A percentile compares a stretch with the other conserved stretches of the same genome.
phyloP scores from a whole-genome alignment of 2,329 filamentous ascomycete genomes.

The Didymella lethalis region DNA sequence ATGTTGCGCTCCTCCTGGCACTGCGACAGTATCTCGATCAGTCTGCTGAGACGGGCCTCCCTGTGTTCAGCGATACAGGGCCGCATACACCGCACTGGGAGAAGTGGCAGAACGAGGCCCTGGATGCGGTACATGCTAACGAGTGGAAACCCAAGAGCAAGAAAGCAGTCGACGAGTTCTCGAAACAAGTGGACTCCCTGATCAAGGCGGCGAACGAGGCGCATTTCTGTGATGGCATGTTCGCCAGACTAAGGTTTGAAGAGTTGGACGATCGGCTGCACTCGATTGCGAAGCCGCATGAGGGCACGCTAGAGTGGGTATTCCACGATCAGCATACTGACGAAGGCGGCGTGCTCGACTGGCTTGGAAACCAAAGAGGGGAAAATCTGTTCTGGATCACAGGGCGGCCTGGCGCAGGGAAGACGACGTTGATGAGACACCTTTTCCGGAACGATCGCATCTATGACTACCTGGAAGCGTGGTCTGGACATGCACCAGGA shows the following conservation, averaged over 20 bases:
- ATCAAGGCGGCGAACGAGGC: conserved; percentile 33
- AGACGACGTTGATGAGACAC: conserved; percentile 57
- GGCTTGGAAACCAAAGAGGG: conserved; percentile 37
- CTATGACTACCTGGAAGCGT: conserved; percentile 38
- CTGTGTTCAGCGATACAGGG: conserved; percentile 34
- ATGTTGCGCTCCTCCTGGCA: conserved; percentile 36
- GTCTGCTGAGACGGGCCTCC: conserved; percentile 39
- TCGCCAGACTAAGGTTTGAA: conserved; percentile 33
- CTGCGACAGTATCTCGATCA: conserved; percentile 43
- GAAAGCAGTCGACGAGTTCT: conserved; percentile 42
- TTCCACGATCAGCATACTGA: conserved; percentile 30
- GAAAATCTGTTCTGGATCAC: conserved; percentile 44
- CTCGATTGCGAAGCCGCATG: conserved; percentile 31
- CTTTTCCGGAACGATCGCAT: conserved; percentile 38
- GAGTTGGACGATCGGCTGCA: conserved; percentile 37
- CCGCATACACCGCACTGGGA: conserved; percentile 28
- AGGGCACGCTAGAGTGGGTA: conserved; percentile 36
- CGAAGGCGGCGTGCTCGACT: conserved; percentile 35
- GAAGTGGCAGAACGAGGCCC: conserved; percentile 40
- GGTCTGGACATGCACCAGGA: conserved; percentile 40
- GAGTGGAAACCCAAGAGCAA: conserved; percentile 41
- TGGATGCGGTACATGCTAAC: conserved; percentile 36
- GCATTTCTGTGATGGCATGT: conserved; percentile 34
- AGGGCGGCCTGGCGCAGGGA: conserved; percentile 57
- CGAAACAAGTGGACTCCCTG: conserved; percentile 34